Percentiles rank a stretch among this genome's conserved stretches.
These are phyloP conservation scores for Bacidia rubella DNA, from an alignment of 495 filamentous ascomycete genomes.

Conservation along the genomic window DNA sequence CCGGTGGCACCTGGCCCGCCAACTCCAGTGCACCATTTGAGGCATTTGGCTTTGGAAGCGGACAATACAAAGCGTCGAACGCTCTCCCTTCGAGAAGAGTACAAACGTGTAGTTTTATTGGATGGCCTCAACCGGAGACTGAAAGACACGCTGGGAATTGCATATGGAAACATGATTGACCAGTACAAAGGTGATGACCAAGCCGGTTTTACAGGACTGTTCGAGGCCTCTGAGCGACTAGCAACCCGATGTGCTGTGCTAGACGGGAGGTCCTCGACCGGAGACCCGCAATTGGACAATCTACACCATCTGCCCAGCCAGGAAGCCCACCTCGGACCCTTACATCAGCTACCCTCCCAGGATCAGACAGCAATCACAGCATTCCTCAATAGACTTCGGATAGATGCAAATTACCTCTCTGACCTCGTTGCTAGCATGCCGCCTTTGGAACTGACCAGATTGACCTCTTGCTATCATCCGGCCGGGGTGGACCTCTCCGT, in stretches of 20 bases:
- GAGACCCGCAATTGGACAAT: neutral
- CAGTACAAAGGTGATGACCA: conserved; percentile 83
- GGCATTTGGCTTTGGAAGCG: conserved; percentile 7
- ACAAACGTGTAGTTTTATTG: conserved; percentile 8
- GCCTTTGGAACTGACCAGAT: conserved; percentile 54
- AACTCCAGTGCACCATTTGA: conserved; percentile 9
- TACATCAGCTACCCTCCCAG: conserved; percentile 64
- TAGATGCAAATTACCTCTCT: conserved; percentile 75
- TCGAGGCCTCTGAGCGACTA: conserved; percentile 79
- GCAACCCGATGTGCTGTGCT: conserved; percentile 32
- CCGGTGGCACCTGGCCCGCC: neutral
- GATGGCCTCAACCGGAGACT: conserved; percentile 14
- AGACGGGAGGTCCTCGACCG: neutral
- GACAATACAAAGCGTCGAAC: conserved; percentile 7
- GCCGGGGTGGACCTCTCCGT: conserved; percentile 72
- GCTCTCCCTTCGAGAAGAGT: neutral
- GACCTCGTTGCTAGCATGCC: conserved; percentile 61
- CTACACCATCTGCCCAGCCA: neutral
- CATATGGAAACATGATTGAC: conserved; percentile 59
- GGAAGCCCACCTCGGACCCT: conserved; percentile 34
- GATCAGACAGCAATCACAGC: conserved; percentile 60
- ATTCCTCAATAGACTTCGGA: conserved; percentile 71
- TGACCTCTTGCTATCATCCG: conserved; percentile 61
- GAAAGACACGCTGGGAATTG: conserved; percentile 10
- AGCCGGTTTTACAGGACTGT: conserved; percentile 70